These are phyloP conservation scores for Coprinopsis strossmayeri DNA, from an alignment of 768 basidiomycete genomes.

Conservation along the genomic window DNA sequence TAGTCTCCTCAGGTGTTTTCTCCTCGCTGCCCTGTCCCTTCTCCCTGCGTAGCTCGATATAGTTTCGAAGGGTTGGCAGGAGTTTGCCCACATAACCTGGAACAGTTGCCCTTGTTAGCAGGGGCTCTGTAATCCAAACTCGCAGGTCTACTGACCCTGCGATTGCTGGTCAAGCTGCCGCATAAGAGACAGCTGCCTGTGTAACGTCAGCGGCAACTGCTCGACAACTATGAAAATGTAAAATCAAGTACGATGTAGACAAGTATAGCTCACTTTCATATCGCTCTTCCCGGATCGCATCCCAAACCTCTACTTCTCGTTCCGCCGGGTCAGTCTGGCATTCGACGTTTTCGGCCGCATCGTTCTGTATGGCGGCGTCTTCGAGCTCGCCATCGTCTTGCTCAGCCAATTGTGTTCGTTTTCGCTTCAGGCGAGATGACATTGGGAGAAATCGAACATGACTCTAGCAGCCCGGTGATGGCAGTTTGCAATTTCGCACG, in stretches of 20 bases:
- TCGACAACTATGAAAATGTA: constrained; percentile 50
- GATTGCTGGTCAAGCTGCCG: constrained; percentile 67
- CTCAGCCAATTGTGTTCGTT: constrained; percentile 34
- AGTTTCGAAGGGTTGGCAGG: constrained; percentile 39
- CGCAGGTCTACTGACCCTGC: constrained; percentile 30
- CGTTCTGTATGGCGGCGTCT: constrained; percentile 1
- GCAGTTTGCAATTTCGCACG: no score
- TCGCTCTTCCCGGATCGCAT: constrained; percentile 71
- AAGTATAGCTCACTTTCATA: constrained; percentile 52
- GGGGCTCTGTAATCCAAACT: not conserved
- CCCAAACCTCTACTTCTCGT: constrained; percentile 65
- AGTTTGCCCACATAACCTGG: constrained; percentile 30
- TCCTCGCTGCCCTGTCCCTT: not conserved
- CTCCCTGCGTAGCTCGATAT: constrained; percentile 28
- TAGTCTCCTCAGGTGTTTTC: no score
- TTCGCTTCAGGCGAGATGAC: constrained; percentile 43
- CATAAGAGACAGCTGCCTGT: constrained; percentile 64
- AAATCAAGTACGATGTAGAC: not conserved
- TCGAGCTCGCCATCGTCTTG: constrained; percentile 20
- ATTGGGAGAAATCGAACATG: constrained; percentile 13
- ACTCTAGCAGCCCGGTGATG: not conserved
- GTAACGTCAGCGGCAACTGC: constrained; percentile 69
- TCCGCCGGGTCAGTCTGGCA: constrained; percentile 23
- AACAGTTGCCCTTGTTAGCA: not conserved
- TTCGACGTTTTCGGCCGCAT: constrained; percentile 20